Evolutionary conservation across 2,329 filamentous ascomycete genomes (phyloP), one percentile per base, ranked within the genome.

Genomic region (Metarhizium brunneum): DNA sequence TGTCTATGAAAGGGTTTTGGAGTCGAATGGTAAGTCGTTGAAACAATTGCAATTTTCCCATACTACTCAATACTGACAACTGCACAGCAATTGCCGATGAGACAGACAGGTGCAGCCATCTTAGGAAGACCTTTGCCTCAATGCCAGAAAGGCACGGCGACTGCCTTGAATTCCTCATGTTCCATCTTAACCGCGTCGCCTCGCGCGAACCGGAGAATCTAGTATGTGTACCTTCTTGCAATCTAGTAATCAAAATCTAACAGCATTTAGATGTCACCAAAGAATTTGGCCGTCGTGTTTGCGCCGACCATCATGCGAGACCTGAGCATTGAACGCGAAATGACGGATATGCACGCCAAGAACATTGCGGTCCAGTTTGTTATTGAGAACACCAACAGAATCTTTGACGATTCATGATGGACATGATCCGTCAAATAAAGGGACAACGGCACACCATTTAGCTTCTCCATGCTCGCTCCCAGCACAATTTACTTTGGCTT

Each of bases 241-340:
- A 18, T 3, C 5, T 3, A 11, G 10, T n/a, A 25, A 3, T n/a
- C 11, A 16, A 30, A n/a, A 16, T 43, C 16, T 49, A 6, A 54
- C 50, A 6, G n/a, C 20, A 30, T 30, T 42, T 58, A 89, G 84
- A 99, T 99, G 94, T 96, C 90, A 29, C 89, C 92, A 56, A 89
- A 95, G 73, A 99, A 99, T 68, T 75, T 97, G 58, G 91, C 94
- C 3, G 94, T 99, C 47, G 94, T 99, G 42, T 99, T 99, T 68
- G 94, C 94, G 8, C 94, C 94, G 7, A 99, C 94, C 1, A 95
- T 99, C 63, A 95, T 99, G 90, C 84, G 92, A 63, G 91, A 95
- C 56, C 80, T 85, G 67, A 92, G 87, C 65, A 82, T 97, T 58
- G 90, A 95, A 69, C 85, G 91, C 58, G 94, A 99, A 71, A 95